A percentile compares a stretch with the other conserved stretches of the same genome.
Evolutionary conservation across 352 stramenopile species (phyloP).

Genomic region (Phytophthora sp.): DNA sequence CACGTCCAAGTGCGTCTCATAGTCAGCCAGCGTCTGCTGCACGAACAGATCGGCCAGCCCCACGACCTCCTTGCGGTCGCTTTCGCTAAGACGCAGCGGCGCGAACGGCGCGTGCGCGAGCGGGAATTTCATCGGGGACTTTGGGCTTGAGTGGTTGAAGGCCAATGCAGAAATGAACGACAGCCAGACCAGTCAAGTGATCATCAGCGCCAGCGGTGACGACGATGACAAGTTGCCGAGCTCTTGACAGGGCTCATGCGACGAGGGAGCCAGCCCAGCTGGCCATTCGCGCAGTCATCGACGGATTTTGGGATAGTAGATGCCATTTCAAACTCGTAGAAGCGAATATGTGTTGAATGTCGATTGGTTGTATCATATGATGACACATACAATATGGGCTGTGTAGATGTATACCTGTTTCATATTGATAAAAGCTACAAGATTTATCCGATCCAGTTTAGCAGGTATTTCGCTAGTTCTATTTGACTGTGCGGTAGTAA

Average conservation of each 20-base stretch:
- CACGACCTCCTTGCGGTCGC: constrained; percentile 29
- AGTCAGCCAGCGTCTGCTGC: constrained; percentile 39
- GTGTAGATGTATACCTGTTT: too few relatives aligned
- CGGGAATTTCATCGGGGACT: constrained; percentile 40
- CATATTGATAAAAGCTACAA: too few relatives aligned
- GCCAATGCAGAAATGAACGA: constrained; percentile 18
- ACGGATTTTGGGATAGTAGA: neutral
- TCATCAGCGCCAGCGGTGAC: constrained; percentile 18
- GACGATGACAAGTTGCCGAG: constrained; percentile 19
- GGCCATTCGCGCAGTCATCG: constrained; percentile 22
- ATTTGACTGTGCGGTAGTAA: constrained; percentile 16
- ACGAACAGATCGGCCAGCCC: constrained; percentile 44
- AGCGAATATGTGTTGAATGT: too few relatives aligned
- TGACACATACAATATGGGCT: too few relatives aligned
- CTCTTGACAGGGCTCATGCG: constrained; percentile 19
- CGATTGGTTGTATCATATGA: too few relatives aligned
- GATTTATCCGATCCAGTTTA: too few relatives aligned
- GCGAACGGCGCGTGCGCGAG: constrained; percentile 39
- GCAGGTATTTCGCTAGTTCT: constrained; percentile 10
- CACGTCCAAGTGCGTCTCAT: constrained; percentile 34
- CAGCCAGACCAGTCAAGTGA: neutral
- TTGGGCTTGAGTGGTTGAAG: constrained; percentile 11
- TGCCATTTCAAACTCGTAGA: neutral
- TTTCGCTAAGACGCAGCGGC: constrained; percentile 30
- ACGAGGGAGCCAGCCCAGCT: constrained; percentile 18